These are phyloP conservation scores for Actinomortierella wolfii DNA, from an alignment of 371 early-diverging fungal species.

Conservation along the genomic window DNA sequence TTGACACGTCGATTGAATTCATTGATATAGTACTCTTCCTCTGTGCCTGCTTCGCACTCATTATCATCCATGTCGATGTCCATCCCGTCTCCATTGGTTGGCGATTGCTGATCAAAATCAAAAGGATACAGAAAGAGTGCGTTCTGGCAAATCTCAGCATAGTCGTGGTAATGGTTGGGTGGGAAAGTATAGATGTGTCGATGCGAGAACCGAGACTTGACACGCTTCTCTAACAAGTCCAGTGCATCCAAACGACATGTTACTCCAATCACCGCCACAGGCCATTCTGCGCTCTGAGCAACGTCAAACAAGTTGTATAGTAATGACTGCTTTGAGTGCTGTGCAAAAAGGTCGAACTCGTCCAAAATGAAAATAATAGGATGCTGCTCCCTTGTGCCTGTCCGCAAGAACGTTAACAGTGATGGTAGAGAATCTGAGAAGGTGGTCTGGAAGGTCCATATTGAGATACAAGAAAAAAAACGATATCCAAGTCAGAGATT, in stretches of 20 bases:
- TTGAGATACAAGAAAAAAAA: background rate
- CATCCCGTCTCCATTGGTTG: background rate
- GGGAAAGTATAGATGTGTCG: constrained; percentile 76
- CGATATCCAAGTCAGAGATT: background rate
- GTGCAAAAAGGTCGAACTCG: constrained; percentile 89
- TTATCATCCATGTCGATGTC: constrained; percentile 1
- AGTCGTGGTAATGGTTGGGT: constrained; percentile 60
- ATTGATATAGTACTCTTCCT: constrained; percentile 10
- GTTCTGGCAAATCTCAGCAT: constrained; percentile 55
- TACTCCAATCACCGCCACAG: constrained; percentile 87
- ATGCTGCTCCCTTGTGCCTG: constrained; percentile 56
- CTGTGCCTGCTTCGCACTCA: constrained; percentile 1
- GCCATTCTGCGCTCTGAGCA: constrained; percentile 81
- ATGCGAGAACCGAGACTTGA: constrained; percentile 94
- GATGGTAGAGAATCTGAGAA: constrained; percentile 72
- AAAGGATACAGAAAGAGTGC: constrained; percentile 46
- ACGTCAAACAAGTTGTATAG: constrained; percentile 94
- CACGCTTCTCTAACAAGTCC: constrained; percentile 89
- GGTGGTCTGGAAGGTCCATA: constrained; percentile 45
- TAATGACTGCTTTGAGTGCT: constrained; percentile 87
- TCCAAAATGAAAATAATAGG: constrained; percentile 88
- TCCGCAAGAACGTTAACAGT: constrained; percentile 64
- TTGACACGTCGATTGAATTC: constrained; percentile 34
- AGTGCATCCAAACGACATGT: constrained; percentile 84
- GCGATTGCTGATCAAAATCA: constrained; percentile 16